Evolutionary conservation across 345 rosid species (phyloP).

Genomic region (Geranium rotundifolium): DNA sequence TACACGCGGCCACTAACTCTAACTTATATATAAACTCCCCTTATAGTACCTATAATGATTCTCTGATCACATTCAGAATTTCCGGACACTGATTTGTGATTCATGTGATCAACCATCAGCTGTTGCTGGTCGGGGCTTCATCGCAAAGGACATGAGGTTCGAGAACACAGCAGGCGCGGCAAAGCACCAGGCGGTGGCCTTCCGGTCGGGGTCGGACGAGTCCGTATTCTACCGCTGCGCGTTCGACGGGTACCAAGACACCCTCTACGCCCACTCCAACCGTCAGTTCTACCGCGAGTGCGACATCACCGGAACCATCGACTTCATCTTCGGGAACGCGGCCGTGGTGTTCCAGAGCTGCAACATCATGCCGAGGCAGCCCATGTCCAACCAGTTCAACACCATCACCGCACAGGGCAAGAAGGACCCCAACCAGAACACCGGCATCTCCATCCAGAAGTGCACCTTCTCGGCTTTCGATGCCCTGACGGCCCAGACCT

Average conservation of each 20-base stretch:
- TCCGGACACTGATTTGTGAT: too few species aligned
- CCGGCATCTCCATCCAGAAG: constrained; percentile 44
- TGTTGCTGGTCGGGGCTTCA: constrained; percentile 40
- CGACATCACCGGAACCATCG: neutral
- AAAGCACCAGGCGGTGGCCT: constrained; percentile 46
- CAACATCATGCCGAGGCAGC: constrained; percentile 27
- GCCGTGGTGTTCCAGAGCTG: constrained; percentile 10
- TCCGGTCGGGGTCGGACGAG: constrained; percentile 38
- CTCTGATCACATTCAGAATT: too few species aligned
- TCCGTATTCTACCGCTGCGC: constrained; percentile 39
- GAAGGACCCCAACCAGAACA: constrained; percentile 46
- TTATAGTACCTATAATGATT: too few species aligned
- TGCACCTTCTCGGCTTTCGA: constrained; percentile 33
- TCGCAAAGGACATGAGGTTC: constrained; percentile 40
- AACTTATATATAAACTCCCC: too few species aligned
- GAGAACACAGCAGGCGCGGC: constrained; percentile 36
- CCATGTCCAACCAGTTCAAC: constrained; percentile 31
- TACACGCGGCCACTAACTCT: too few species aligned
- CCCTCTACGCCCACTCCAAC: neutral
- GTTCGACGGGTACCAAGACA: constrained; percentile 9
- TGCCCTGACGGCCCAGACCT: constrained; percentile 35
- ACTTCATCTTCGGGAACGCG: neutral
- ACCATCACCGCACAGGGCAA: constrained; percentile 37
- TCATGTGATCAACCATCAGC: constrained; percentile 16
- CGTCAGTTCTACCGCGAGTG: neutral